A percentile compares a stretch with the other conserved stretches of the same genome.
Evolutionary conservation across 345 rosid species (phyloP).

Genomic region (Dipteronia sinensis): DNA sequence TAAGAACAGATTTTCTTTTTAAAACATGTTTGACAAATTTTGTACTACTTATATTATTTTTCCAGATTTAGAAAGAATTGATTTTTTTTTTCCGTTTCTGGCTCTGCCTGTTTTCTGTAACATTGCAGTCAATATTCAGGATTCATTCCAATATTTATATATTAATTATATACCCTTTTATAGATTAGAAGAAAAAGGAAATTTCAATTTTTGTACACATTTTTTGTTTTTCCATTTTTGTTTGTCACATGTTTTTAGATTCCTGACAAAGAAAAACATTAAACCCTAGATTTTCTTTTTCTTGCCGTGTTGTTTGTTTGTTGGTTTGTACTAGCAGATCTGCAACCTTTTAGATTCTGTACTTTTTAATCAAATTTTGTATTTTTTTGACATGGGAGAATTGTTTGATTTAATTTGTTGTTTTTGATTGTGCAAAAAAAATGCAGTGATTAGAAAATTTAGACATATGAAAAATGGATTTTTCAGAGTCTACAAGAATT

Average conservation of each 20-base stretch:
- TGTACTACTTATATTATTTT: neutral
- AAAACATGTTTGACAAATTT: no score
- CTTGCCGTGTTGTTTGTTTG: neutral
- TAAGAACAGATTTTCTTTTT: neutral
- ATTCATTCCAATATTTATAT: neutral
- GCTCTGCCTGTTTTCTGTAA: constrained; percentile 19
- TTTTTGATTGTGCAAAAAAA: neutral
- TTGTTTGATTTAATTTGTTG: neutral
- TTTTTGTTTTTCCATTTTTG: neutral
- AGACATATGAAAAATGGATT: constrained; percentile 42
- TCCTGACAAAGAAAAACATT: neutral
- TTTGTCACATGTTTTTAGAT: neutral
- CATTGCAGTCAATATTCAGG: constrained; percentile 4
- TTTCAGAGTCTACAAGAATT: constrained; percentile 42
- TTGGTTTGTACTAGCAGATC: constrained; percentile 13
- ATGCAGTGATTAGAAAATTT: constrained; percentile 25
- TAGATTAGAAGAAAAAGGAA: neutral
- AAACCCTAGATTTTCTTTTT: constrained; percentile 8
- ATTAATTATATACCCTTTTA: neutral
- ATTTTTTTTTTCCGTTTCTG: neutral
- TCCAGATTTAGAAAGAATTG: constrained; percentile 20
- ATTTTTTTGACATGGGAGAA: neutral
- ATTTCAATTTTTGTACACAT: neutral
- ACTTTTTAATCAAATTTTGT: neutral
- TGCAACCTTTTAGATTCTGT: constrained; percentile 30